phyloP scores from a whole-genome alignment of 2,329 filamentous ascomycete genomes.

The Colletotrichum tanaceti region DNA sequence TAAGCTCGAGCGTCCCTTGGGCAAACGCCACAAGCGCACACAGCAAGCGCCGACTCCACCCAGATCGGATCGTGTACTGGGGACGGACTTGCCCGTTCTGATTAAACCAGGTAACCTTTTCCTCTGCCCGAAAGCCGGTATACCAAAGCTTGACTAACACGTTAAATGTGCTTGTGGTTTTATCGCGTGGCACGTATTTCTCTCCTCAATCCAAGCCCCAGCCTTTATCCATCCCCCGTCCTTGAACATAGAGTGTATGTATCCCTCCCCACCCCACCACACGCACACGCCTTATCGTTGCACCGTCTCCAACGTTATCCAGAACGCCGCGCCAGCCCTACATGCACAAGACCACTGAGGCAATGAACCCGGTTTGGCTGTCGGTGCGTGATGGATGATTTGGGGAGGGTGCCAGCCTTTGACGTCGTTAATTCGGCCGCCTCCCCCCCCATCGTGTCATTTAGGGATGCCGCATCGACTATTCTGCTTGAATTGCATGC shows the following conservation, averaged over 20 bases:
- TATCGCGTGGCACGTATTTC: not conserved
- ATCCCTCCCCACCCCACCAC: too few relatives aligned
- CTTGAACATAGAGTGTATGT: not conserved
- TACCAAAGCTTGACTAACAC: not conserved
- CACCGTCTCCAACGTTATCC: not conserved
- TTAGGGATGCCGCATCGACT: too few relatives aligned
- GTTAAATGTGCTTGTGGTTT: not conserved
- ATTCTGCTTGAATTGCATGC: not conserved
- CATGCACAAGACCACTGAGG: not conserved
- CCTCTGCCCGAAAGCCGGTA: not conserved
- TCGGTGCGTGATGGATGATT: not conserved
- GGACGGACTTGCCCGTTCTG: not conserved
- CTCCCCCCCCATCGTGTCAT: too few relatives aligned
- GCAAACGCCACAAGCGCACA: conserved; percentile 28
- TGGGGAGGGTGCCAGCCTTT: too few relatives aligned
- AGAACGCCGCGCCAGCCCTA: conserved; percentile 6
- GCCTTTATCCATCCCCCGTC: not conserved
- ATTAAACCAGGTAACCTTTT: too few relatives aligned
- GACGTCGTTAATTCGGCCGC: too few relatives aligned
- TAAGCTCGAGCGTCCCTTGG: not conserved
- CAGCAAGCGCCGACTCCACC: too few relatives aligned
- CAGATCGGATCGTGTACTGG: not conserved
- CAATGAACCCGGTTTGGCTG: not conserved
- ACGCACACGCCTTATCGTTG: not conserved
- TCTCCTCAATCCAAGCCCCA: not conserved